Conservation (phyloP, 106 monocot species). For the Alisma plantagoaquatica region DNA sequence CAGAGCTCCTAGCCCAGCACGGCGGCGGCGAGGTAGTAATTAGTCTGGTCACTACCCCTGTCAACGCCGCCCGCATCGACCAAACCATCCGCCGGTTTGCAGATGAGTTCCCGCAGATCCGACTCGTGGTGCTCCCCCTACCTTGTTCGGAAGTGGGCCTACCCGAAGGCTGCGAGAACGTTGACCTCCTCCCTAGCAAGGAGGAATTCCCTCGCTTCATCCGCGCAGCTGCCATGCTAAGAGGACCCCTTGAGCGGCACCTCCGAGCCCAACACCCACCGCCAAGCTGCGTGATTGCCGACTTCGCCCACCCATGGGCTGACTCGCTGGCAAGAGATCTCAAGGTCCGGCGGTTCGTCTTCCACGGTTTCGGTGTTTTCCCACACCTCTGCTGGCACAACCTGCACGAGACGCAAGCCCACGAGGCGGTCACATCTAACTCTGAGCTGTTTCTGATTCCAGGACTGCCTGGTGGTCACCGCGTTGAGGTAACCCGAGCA, state of each 20-base stretch:
- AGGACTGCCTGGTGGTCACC: constrained; percentile 6
- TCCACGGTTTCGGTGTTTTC: not conserved
- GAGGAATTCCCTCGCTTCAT: not conserved
- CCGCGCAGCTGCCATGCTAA: not conserved
- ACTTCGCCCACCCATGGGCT: not conserved
- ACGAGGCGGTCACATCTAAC: not conserved
- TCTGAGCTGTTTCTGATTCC: constrained; percentile 3
- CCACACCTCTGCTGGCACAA: not conserved
- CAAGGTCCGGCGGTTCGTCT: not conserved
- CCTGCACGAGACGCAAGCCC: not conserved
- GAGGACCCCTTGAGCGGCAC: constrained; percentile 1
- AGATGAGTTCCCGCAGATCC: not conserved
- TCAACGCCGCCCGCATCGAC: not conserved
- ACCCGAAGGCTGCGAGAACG: constrained; percentile 10
- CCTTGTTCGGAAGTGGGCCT: not conserved
- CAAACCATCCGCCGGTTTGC: not conserved
- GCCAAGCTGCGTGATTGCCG: constrained; percentile 6
- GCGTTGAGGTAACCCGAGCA: not conserved
- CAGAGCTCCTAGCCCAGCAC: not conserved
- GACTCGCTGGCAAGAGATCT: not conserved
- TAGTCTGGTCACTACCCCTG: not conserved
- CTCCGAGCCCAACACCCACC: not conserved
- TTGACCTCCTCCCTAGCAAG: not conserved
- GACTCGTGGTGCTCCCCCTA: constrained; percentile 1
- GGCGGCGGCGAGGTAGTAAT: not conserved